Percentiles rank a stretch among this genome's conserved stretches.
These are phyloP conservation scores for Chalciporus pseudorubinellus DNA, from an alignment of 768 basidiomycete genomes.

Conservation along the genomic window DNA sequence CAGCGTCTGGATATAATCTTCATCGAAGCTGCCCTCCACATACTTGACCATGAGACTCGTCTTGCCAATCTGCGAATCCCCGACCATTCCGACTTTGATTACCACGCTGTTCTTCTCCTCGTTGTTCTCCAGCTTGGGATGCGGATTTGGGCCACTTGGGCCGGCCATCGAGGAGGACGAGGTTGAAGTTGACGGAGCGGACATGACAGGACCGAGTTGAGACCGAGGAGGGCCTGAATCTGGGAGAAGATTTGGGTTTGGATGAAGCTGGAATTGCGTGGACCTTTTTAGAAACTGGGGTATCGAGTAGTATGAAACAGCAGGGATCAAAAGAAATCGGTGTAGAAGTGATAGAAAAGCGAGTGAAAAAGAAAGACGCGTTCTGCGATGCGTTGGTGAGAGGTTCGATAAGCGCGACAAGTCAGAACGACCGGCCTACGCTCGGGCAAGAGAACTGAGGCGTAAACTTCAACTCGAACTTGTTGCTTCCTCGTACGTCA, in stretches of 20 bases:
- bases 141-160: slow-evolving; percentile 52
- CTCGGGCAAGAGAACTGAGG: slow-evolving; percentile 25
- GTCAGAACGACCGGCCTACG: slow-evolving; percentile 30
- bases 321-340: slow-evolving; percentile 27
- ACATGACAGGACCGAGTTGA: slow-evolving; percentile 37
- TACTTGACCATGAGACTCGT: slow-evolving; percentile 99
- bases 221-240: slow-evolving; percentile 10
- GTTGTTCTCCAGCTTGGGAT: slow-evolving; percentile 52
- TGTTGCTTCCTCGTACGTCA: slow-evolving; percentile 33
- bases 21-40: slow-evolving; percentile 97
- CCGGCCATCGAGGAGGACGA: slow-evolving; percentile 43
- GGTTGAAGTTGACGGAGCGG: slow-evolving; percentile 48
- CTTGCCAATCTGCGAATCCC: slow-evolving; percentile 99
- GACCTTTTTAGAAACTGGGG: slow-evolving; percentile 23
- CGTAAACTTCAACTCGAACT: slow-evolving; percentile 27
- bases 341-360: slow-evolving; percentile 36
- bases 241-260: slow-evolving; percentile 16
- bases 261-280: slow-evolving; percentile 8
- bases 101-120: slow-evolving; percentile 89
- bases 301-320: slow-evolving; percentile 26
- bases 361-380: slow-evolving; percentile 40
- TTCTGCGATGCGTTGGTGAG: slow-evolving; percentile 31
- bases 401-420: slow-evolving; percentile 35
- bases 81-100: slow-evolving; percentile 99
- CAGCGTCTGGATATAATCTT: slow-evolving; percentile 99